Conservation (phyloP, 768 basidiomycete species). For the Collybia sordida region DNA sequence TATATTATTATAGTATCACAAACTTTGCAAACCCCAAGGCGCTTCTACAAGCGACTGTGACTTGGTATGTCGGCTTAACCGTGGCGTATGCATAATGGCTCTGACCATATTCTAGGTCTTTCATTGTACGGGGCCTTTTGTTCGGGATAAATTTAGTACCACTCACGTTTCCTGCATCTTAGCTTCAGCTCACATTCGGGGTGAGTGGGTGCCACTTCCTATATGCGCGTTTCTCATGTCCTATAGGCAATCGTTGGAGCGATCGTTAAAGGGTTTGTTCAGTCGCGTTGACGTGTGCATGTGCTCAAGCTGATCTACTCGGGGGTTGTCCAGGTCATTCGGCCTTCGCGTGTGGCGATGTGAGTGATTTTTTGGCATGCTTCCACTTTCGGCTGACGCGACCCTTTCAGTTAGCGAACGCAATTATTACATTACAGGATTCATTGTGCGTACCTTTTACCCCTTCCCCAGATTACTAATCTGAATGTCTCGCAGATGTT, state of each 20-base stretch:
- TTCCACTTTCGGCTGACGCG: not conserved
- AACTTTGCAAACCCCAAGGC: slow-evolving; percentile 37
- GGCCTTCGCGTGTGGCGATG: slow-evolving; percentile 66
- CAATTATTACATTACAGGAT: slow-evolving; percentile 50
- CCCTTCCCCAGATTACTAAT: not conserved
- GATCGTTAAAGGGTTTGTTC: slow-evolving; percentile 50
- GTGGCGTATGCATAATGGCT: not conserved
- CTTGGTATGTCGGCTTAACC: slow-evolving; percentile 38
- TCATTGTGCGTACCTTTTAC: slow-evolving; percentile 45
- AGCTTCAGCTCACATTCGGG: slow-evolving; percentile 50
- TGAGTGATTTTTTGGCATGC: slow-evolving; percentile 23
- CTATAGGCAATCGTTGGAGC: slow-evolving; percentile 52
- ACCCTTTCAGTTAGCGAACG: slow-evolving; percentile 50
- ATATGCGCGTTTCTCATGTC: not conserved
- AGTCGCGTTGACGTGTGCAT: not conserved
- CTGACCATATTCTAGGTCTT: slow-evolving; percentile 35
- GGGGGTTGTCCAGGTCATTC: slow-evolving; percentile 42
- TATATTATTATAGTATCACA: slow-evolving; percentile 56
- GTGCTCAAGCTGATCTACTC: slow-evolving; percentile 2
- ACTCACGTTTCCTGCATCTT: slow-evolving; percentile 1
- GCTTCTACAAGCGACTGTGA: slow-evolving; percentile 34
- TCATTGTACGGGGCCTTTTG: slow-evolving; percentile 40
- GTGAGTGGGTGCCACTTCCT: slow-evolving; percentile 23
- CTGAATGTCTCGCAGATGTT: slow-evolving; percentile 33
- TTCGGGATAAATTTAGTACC: not conserved